A percentile compares a stretch with the other conserved stretches of the same genome.
phyloP scores from a whole-genome alignment of 495 filamentous ascomycete genomes.

The Hypomontagnella submonticulosa region DNA sequence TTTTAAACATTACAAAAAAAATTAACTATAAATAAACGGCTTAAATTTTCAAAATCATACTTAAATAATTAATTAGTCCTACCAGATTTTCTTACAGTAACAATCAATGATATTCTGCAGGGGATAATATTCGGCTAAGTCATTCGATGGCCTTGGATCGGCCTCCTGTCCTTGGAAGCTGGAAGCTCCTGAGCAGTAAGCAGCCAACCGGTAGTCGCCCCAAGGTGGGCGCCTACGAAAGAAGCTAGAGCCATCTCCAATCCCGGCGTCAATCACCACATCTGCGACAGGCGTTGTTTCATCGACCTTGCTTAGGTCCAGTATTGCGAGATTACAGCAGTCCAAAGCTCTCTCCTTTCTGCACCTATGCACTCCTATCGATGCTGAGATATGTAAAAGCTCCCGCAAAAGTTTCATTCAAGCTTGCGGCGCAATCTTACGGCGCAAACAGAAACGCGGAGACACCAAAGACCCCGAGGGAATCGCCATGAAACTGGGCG shows the following conservation, averaged over 20 bases:
- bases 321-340: slow-evolving; percentile 3
- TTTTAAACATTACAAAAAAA: too few species aligned
- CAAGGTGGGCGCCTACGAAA: slow-evolving; percentile 28
- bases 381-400: slow-evolving; percentile 5
- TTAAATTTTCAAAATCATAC: too few species aligned
- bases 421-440: neutral
- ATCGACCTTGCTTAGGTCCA: slow-evolving; percentile 10
- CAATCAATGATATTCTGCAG: too few species aligned
- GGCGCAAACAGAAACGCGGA: slow-evolving; percentile 26
- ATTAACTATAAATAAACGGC: too few species aligned
- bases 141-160: too few species aligned
- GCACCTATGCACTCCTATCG: slow-evolving; percentile 5
- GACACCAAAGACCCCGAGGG: slow-evolving; percentile 24
- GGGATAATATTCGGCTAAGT: too few species aligned
- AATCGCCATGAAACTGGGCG: slow-evolving; percentile 39
- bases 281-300: slow-evolving; percentile 32
- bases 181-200: neutral
- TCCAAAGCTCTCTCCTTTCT: slow-evolving; percentile 8
- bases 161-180: too few species aligned
- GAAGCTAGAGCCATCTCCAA: slow-evolving; percentile 25
- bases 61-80: too few species aligned
- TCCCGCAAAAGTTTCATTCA: slow-evolving; percentile 13
- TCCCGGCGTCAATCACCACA: slow-evolving; percentile 19
- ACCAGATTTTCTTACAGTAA: too few species aligned
- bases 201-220: slow-evolving; percentile 12